A percentile compares a stretch with the other conserved stretches of the same genome.
Evolutionary conservation across 306 rosid species (phyloP).

Genomic region (Cucumis hystrix): DNA sequence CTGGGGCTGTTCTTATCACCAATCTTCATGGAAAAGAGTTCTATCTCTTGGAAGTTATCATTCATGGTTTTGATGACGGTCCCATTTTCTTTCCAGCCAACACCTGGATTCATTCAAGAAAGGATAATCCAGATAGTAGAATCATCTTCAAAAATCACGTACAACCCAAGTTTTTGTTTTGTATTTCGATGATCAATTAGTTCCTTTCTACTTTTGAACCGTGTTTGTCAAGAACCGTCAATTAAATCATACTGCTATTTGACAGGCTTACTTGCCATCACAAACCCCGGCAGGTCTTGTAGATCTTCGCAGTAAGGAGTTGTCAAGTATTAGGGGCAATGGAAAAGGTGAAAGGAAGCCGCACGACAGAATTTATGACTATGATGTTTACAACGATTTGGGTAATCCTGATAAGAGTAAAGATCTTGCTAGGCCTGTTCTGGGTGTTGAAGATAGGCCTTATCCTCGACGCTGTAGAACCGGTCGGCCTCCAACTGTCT

Average conservation of each 20-base stretch:
- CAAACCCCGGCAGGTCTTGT: slow-evolving; percentile 74
- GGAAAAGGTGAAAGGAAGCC: slow-evolving; percentile 46
- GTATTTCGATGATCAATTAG: not conserved
- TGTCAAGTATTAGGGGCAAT: slow-evolving; percentile 51
- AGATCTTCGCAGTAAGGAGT: slow-evolving; percentile 63
- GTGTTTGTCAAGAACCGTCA: not conserved
- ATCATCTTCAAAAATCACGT: slow-evolving; percentile 79
- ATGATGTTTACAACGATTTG: slow-evolving; percentile 74
- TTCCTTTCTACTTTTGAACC: not conserved
- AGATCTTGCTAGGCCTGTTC: slow-evolving; percentile 63
- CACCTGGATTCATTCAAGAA: slow-evolving; percentile 77
- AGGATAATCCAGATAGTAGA: slow-evolving; percentile 51
- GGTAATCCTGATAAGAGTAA: slow-evolving; percentile 71
- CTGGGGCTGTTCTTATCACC: slow-evolving; percentile 68
- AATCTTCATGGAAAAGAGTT: slow-evolving; percentile 74
- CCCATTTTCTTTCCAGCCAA: slow-evolving; percentile 84
- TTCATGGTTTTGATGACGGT: slow-evolving; percentile 60
- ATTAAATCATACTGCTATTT: not conserved
- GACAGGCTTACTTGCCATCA: slow-evolving; percentile 68
- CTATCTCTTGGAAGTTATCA: slow-evolving; percentile 45
- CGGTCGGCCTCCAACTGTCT: slow-evolving; percentile 47
- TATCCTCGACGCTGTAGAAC: slow-evolving; percentile 92
- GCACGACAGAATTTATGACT: slow-evolving; percentile 76
- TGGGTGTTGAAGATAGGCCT: slow-evolving; percentile 47
- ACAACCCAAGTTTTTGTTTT: not conserved